Evolutionary conservation across 495 filamentous ascomycete genomes (phyloP).

Genomic region (Daldinia decipiens): DNA sequence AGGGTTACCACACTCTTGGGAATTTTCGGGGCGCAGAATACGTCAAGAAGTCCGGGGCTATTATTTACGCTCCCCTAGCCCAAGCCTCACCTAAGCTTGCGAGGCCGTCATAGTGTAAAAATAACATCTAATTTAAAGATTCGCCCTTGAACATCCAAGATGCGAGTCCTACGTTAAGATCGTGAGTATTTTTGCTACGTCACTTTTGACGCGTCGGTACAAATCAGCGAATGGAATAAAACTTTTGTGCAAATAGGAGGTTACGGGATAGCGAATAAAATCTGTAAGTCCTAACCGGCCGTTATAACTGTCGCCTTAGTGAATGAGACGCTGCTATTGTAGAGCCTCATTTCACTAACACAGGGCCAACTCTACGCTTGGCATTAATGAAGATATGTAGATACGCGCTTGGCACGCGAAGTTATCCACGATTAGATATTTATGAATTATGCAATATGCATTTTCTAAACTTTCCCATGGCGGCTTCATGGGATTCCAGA

Average conservation of each 20-base stretch:
- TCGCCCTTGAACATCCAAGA: neutral
- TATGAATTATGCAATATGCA: constrained; percentile 3
- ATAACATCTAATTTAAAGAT: neutral
- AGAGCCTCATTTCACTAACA: constrained; percentile 17
- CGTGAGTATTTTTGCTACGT: constrained; percentile 5
- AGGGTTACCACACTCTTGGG: constrained; percentile 38
- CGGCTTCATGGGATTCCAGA: constrained; percentile 3
- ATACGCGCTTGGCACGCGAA: constrained; percentile 3
- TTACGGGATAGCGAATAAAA: neutral
- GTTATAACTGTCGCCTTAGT: neutral
- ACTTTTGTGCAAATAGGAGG: neutral
- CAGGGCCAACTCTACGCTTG: neutral
- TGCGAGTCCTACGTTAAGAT: neutral
- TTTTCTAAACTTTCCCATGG: constrained; percentile 9
- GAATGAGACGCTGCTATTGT: neutral
- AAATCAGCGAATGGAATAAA: neutral
- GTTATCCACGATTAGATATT: neutral
- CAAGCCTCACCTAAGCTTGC: neutral
- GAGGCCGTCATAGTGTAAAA: neutral
- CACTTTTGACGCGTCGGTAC: neutral
- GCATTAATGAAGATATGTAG: neutral
- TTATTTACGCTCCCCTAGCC: constrained; percentile 5
- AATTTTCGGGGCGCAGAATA: constrained; percentile 14
- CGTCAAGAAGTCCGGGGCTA: constrained; percentile 12
- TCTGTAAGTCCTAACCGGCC: neutral